Evolutionary conservation across 139 green algal species (phyloP).

Genomic region (Chlorella sp.): DNA sequence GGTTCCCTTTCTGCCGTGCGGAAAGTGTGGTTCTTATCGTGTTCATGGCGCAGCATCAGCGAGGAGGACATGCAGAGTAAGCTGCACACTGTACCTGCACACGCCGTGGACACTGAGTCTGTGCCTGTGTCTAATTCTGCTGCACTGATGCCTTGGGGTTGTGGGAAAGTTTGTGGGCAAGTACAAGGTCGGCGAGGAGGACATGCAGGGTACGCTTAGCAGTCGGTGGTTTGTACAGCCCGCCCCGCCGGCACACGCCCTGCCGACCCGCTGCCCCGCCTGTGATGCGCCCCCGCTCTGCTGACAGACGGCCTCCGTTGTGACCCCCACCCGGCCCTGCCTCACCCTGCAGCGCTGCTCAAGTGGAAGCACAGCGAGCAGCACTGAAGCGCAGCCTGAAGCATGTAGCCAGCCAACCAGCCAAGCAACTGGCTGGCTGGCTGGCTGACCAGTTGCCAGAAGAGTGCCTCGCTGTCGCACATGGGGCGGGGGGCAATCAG

Average conservation of each 20-base stretch:
- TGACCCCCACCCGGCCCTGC: neutral
- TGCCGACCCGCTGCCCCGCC: neutral
- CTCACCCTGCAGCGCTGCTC: conserved; percentile 37
- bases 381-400: conserved; percentile 18
- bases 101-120: neutral
- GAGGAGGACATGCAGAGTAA: neutral
- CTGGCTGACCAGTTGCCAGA: neutral
- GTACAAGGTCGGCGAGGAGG: conserved; percentile 41
- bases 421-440: neutral
- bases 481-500: neutral
- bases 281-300: neutral
- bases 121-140: too few species aligned
- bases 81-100: neutral
- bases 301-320: too few species aligned
- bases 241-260: neutral
- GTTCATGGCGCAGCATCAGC: neutral
- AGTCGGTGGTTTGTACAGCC: neutral
- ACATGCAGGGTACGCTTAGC: neutral
- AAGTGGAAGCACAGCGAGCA: conserved; percentile 46
- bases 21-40: neutral
- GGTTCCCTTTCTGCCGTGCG: neutral
- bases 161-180: conserved; percentile 40
- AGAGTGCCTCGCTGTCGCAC: too few species aligned
- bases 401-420: neutral
- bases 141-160: too few species aligned